Evolutionary conservation across 805 yeast genomes (phyloP), one percentile per base, ranked within the genome.

Genomic region (Candida quercuum): DNA sequence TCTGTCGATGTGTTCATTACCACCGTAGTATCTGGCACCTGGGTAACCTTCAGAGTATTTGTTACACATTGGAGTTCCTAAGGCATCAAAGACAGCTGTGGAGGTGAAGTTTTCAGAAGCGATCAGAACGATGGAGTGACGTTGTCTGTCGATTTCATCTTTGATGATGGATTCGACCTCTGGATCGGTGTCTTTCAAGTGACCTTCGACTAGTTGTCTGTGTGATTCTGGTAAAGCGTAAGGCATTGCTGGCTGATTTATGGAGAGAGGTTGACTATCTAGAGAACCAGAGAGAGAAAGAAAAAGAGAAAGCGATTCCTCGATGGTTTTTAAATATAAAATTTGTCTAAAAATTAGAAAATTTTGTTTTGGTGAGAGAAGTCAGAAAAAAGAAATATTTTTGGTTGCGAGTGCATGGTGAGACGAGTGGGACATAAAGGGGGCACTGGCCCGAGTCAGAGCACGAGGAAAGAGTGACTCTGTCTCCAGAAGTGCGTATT

Each of bases 41-140:
- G 99, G 99, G 67, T 91, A 91, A 47, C 98, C 98, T 67, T 91
- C 99, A 10, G 97, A 88, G 69, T 91, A 91, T 71, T 91, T 91
- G 76, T 91, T 91, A 64, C 86, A 89, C 96, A 91, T 87, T 60
- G 86, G 95, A 20, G 96, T 84, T 48, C 98, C 98, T 56, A 91
- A 73, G 35, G 87, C 78, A 60, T 91, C 96, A 78, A 91, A 85
- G 23, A 91, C 99, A 18, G 96, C 82, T 50, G 82, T 85, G 35
- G 97, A 85, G 39, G 99, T 91, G 74, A 89, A 91, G 67, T 91
- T 91, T 63, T 91, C 99, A 31, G 95, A 84, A 16, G 99, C 95
- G 62, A 91, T 91, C 63, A 91, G 72, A 29, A 91, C 88, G 58
- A 91, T 81, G 21, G 96, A 87, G 60, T 84, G 85, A 68, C 81